Evolutionary conservation across 495 filamentous ascomycete genomes (phyloP).

Genomic region (Neurospora tetraspora): DNA sequence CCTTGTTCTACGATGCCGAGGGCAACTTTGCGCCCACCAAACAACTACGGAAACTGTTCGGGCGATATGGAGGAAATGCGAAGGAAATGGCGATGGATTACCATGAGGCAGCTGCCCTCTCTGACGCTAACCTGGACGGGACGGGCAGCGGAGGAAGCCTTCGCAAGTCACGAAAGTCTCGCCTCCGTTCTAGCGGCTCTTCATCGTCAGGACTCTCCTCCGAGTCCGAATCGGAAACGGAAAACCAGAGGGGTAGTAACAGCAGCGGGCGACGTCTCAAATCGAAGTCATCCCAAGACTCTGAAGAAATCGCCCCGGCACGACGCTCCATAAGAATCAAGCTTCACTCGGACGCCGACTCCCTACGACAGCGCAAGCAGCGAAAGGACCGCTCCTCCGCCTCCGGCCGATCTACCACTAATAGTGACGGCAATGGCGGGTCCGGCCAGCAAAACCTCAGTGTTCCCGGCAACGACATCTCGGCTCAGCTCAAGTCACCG

Average conservation of each 20-base stretch:
- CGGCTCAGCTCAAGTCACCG: conserved; percentile 70
- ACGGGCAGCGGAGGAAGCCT: conserved; percentile 5
- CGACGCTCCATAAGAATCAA: conserved; percentile 86
- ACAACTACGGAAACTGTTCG: conserved; percentile 50
- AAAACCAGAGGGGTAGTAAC: conserved; percentile 8
- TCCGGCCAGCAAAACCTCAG: not conserved
- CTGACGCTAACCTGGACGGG: conserved; percentile 19
- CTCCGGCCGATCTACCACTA: conserved; percentile 7
- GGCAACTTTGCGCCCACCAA: conserved; percentile 65
- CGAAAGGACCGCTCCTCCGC: conserved; percentile 35
- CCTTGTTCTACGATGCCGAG: conserved; percentile 69
- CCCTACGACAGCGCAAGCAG: conserved; percentile 51
- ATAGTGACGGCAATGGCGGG: not conserved
- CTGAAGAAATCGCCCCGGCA: conserved; percentile 53
- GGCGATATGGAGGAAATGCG: conserved; percentile 27
- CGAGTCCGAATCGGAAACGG: conserved; percentile 49
- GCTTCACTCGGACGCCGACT: conserved; percentile 67
- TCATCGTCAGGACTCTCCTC: conserved; percentile 50
- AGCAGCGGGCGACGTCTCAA: conserved; percentile 32
- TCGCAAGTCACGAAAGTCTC: conserved; percentile 16
- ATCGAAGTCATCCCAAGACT: conserved; percentile 41
- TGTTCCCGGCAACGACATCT: conserved; percentile 28
- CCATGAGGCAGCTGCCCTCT: conserved; percentile 21
- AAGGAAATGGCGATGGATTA: conserved; percentile 29
- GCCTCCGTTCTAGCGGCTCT: conserved; percentile 47